Percentiles rank a stretch among this genome's conserved stretches.
Evolutionary conservation across 1,284 basidiomycete species (phyloP).

Genomic region (Coriolopsis trogii): DNA sequence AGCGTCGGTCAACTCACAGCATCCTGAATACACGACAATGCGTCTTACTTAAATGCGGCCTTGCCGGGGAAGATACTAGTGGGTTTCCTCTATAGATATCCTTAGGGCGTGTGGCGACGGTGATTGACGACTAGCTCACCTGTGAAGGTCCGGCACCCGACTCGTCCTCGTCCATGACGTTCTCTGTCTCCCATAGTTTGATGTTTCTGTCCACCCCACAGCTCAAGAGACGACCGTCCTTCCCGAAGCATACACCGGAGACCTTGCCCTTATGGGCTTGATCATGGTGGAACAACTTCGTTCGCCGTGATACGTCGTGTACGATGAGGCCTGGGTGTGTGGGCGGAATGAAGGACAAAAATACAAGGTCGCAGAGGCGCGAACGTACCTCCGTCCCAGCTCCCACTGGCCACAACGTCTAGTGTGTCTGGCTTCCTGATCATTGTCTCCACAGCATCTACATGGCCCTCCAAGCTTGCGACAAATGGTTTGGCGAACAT

Average conservation of each 20-base stretch:
- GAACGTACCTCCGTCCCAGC: constrained; percentile 86
- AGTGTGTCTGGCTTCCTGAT: constrained; percentile 80
- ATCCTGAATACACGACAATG: neutral
- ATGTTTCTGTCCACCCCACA: constrained; percentile 92
- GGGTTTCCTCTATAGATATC: constrained; percentile 49
- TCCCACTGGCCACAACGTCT: constrained; percentile 87
- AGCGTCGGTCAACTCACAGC: constrained; percentile 10
- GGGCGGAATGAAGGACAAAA: neutral
- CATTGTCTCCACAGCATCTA: constrained; percentile 93
- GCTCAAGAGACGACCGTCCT: constrained; percentile 76
- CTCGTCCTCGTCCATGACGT: constrained; percentile 31
- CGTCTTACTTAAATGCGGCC: constrained; percentile 80
- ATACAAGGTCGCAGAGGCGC: neutral
- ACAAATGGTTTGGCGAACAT: constrained; percentile 98
- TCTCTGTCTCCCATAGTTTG: constrained; percentile 81
- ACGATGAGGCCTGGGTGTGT: constrained; percentile 73
- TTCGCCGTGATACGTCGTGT: constrained; percentile 81
- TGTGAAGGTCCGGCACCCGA: constrained; percentile 39
- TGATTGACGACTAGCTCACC: constrained; percentile 22
- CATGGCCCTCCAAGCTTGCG: constrained; percentile 88
- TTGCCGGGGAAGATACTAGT: constrained; percentile 81
- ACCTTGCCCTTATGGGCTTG: constrained; percentile 93
- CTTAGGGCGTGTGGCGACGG: neutral
- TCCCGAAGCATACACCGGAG: constrained; percentile 79
- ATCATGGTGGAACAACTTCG: constrained; percentile 69